Evolutionary conservation across 2,329 filamentous ascomycete genomes (phyloP), one percentile per base, ranked within the genome.

Genomic region (Didymella lethalis): DNA sequence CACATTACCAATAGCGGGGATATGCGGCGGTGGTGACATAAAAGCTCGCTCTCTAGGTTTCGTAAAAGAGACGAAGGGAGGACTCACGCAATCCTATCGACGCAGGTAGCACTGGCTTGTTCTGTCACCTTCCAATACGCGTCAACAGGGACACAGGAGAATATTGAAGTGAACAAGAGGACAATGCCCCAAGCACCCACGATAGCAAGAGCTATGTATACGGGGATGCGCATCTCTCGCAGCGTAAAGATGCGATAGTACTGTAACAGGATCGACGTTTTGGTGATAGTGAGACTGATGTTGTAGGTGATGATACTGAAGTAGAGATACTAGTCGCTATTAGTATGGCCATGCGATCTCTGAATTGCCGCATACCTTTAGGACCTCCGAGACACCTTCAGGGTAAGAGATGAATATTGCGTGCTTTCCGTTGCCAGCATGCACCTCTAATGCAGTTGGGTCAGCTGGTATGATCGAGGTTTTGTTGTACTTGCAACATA

Each of bases 211-310:
- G 64, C 57, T 14, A 69, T 54, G 49, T 69, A 62, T 3, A 73
- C 57, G 2, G 68, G 66, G 8, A 72, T 60, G 14, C 64, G 66
- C 64, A 68, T 67, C 38, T 68, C 57, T 7, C 53, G 55, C 12
- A 69, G 10, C 8, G 65, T 63, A 29, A 74, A 73, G 28, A 74
- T 71, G 6, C 70, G 64, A 12, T 63, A 34, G 45, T 73, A 74
- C 23, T 74, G 70, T 14, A 72, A 28, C 12, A 74, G 44, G 10
- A 74, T 74, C 0, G 70, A 72, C 2, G 73, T 43, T 40, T 73
- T 74, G 11, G 64, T 73, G 11, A 68, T 56, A 6, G 58, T 66
- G 6, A 73, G 61, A 36, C 59, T 63, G 23, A 64, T 10, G 45
- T 66, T 66, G 54, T 74, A 74, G 28, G 59, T 46, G 5, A 71